Evolutionary conservation across 2,329 filamentous ascomycete species (phyloP), one percentile per base, ranked within the genome.

Genomic region (Neurospora sp.): DNA sequence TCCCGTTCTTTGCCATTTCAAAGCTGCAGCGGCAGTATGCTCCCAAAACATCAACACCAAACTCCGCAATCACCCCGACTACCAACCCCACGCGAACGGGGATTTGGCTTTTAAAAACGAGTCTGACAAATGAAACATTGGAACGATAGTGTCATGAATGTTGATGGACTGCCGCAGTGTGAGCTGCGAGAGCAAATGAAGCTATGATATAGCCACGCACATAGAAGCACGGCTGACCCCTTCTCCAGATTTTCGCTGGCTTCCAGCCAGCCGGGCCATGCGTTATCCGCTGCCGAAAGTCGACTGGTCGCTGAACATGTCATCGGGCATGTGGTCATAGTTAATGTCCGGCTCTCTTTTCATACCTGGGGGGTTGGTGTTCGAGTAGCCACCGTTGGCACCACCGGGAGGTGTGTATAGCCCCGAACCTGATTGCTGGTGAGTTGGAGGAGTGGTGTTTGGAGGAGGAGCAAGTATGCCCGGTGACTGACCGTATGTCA

Each of bases 251-350:
- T 9, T 38, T 66, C 19, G 17, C 19, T 43, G 13, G 19, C 15
- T 33, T 58, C 52, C 33, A 33, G 11, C 23, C 7, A 62, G 23
- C 28, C 52, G 28, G 23, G 17, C 6, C 52, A 28, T 11, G 28
- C 39, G 68, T 68, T 38, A 70, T 19, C 42, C 62, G 13, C 62
- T 43, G 19, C 67, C 67, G 42, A 71, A 73, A 1, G 67, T 62
- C 62, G 71, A 69, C 67, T 70, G 69, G 8, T 73, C 1, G 19
- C 75, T 74, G 33, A 81, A 78, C 70, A 80, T 75, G 43, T 74
- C 75, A 62, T 81, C 79, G 1, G 80, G 76, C 77, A 81, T 79
- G 66, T 81, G 78, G 70, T 82, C 79, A 68, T 78, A 80, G 73
- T 78, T 79, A 70, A 79, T 74, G 17, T 71, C 73, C 2, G 73